Evolutionary conservation across 2,329 filamentous ascomycete genomes (phyloP).

Genomic region (Tolypocladium pustulatum): DNA sequence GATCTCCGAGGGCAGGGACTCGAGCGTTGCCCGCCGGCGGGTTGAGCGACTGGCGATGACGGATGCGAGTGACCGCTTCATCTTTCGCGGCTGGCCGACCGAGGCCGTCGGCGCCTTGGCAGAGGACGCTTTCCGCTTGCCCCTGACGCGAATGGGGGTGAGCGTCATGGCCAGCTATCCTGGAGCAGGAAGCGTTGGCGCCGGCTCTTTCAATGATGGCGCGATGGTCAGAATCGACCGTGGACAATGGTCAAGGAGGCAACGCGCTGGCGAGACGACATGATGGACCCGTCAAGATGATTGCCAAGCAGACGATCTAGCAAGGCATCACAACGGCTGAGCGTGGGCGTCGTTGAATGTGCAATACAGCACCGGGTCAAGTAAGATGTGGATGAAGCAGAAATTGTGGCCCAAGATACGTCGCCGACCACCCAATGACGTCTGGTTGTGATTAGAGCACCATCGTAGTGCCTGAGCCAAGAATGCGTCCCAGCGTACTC

Average conservation of each 20-base stretch:
- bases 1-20: conserved; percentile 38
- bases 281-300: background rate
- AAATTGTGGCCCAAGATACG: background rate
- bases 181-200: background rate
- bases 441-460: background rate
- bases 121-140: conserved; percentile 27
- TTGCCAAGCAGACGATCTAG: background rate
- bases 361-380: background rate
- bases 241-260: background rate
- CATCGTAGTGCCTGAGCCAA: background rate
- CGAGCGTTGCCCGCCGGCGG: conserved; percentile 15
- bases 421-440: background rate
- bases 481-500: too few species aligned
- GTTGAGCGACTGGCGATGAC: conserved; percentile 16
- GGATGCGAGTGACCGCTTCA: conserved; percentile 16
- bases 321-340: background rate
- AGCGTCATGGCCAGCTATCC: conserved; percentile 26
- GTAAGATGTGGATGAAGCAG: background rate
- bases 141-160: conserved; percentile 37
- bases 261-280: background rate
- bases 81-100: conserved; percentile 10
- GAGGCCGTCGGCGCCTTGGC: conserved; percentile 5
- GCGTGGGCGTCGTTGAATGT: background rate
- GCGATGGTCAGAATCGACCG: background rate
- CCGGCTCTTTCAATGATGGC: background rate